These are phyloP conservation scores for Mycena sp. DNA, from an alignment of 1,284 basidiomycete genomes.

Conservation along the genomic window DNA sequence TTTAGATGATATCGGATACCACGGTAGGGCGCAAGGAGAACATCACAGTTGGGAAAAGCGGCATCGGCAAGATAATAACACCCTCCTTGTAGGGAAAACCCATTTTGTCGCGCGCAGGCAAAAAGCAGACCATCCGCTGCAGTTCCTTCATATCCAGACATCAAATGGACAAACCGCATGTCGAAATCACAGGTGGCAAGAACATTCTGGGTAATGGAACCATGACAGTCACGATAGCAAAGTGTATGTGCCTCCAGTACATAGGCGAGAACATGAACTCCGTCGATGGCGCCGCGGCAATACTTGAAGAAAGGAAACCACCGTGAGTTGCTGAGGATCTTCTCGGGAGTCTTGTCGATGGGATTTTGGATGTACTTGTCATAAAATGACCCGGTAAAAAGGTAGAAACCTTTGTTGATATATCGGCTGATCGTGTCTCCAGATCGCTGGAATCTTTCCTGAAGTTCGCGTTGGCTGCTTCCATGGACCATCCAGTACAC, in stretches of 20 bases:
- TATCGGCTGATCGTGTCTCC: too few relatives aligned
- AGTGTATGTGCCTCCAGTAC: too few relatives aligned
- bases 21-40: too few relatives aligned
- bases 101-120: conserved; percentile 32
- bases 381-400: conserved; percentile 30
- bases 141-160: conserved; percentile 47
- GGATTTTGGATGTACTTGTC: conserved; percentile 24
- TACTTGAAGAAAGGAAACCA: conserved; percentile 40
- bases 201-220: conserved; percentile 38
- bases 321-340: conserved; percentile 30
- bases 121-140: conserved; percentile 42
- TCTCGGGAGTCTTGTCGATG: conserved; percentile 22
- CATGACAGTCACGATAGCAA: too few relatives aligned
- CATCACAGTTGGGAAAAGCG: too few relatives aligned
- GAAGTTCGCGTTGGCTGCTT: too few relatives aligned
- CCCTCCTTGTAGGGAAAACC: conserved; percentile 30
- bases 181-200: conserved; percentile 40
- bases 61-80: neutral
- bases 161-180: conserved; percentile 42
- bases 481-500: too few relatives aligned
- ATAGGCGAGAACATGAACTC: too few relatives aligned
- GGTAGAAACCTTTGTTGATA: conserved; percentile 25
- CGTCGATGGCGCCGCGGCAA: conserved; percentile 41
- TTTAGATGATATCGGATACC: too few relatives aligned
- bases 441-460: too few relatives aligned